Conservation (phyloP, 2,329 filamentous ascomycete genomes). For the Nemania sp. region DNA sequence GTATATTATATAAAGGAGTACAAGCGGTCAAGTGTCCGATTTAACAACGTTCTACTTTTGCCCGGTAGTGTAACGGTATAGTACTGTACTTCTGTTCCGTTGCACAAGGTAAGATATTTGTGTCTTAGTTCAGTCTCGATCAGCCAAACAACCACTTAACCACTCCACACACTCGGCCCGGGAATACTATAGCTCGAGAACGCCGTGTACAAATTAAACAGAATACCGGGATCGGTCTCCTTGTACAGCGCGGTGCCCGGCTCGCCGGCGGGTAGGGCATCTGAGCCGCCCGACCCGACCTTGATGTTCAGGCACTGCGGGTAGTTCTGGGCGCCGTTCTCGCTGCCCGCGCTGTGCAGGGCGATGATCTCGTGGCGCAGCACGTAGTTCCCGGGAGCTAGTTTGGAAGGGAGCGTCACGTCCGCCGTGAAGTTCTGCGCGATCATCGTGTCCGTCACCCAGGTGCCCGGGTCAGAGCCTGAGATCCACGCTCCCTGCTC, state of each 20-base stretch:
- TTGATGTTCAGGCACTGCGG: constrained; percentile 60
- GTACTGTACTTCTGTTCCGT: too few relatives aligned
- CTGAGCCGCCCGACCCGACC: constrained; percentile 54
- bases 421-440: constrained; percentile 51
- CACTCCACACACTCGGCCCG: constrained; percentile 28
- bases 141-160: too few relatives aligned
- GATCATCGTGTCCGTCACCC: constrained; percentile 47
- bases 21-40: too few relatives aligned
- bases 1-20: too few relatives aligned
- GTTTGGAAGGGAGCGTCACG: constrained; percentile 46
- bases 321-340: constrained; percentile 52
- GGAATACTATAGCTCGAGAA: constrained; percentile 34
- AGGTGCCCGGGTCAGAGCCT: constrained; percentile 39
- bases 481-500: constrained; percentile 31
- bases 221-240: constrained; percentile 55
- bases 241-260: constrained; percentile 58
- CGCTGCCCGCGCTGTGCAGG: constrained; percentile 47
- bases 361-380: constrained; percentile 55
- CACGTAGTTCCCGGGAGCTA: constrained; percentile 52
- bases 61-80: too few relatives aligned
- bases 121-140: too few relatives aligned
- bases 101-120: too few relatives aligned
- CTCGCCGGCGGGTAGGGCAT: constrained; percentile 48
- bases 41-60: too few relatives aligned
- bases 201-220: constrained; percentile 55